These are phyloP conservation scores for Coniochaeta sp. DNA, from an alignment of 2,329 filamentous ascomycete species.

Conservation along the genomic window DNA sequence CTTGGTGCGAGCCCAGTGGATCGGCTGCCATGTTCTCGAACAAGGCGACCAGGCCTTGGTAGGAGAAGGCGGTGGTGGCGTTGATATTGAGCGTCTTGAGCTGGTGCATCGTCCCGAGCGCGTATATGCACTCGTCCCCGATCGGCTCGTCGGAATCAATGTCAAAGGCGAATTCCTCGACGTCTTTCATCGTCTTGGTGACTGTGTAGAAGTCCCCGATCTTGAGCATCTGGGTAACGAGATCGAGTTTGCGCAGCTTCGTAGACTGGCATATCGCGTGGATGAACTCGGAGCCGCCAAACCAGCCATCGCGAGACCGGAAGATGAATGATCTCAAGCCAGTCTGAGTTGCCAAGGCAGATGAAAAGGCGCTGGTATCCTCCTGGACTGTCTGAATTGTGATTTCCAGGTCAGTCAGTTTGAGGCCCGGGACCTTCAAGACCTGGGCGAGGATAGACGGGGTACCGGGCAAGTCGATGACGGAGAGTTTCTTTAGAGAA, in stretches of 20 bases:
- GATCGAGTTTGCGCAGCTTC: conserved; percentile 43
- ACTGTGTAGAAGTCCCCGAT: conserved; percentile 41
- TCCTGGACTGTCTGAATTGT: conserved; percentile 23
- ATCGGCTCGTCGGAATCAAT: conserved; percentile 32
- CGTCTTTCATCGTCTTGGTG: conserved; percentile 30
- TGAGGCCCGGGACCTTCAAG: conserved; percentile 29
- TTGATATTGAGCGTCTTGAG: conserved; percentile 46
- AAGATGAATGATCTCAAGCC: conserved; percentile 27
- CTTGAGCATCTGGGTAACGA: conserved; percentile 42
- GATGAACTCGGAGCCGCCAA: conserved; percentile 19
- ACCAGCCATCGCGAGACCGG: conserved; percentile 10
- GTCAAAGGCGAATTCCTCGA: conserved; percentile 50
- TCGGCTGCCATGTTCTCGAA: conserved; percentile 24
- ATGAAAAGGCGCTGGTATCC: conserved; percentile 43
- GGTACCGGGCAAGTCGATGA: conserved; percentile 43
- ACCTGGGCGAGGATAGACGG: conserved; percentile 44
- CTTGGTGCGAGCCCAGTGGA: conserved; percentile 12
- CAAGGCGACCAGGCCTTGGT: conserved; percentile 36
- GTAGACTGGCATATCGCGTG: conserved; percentile 39
- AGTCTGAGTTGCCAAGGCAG: conserved; percentile 40
- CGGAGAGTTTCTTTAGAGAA: conserved; percentile 37
- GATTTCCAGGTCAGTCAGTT: conserved; percentile 39
- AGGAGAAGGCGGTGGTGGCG: conserved; percentile 47
- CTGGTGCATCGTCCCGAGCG: conserved; percentile 27
- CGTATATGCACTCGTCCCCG: conserved; percentile 34